A percentile compares a stretch with the other conserved stretches of the same genome.
Conservation (phyloP, 106 monocot genomes). For the Ottelia alismoides region DNA sequence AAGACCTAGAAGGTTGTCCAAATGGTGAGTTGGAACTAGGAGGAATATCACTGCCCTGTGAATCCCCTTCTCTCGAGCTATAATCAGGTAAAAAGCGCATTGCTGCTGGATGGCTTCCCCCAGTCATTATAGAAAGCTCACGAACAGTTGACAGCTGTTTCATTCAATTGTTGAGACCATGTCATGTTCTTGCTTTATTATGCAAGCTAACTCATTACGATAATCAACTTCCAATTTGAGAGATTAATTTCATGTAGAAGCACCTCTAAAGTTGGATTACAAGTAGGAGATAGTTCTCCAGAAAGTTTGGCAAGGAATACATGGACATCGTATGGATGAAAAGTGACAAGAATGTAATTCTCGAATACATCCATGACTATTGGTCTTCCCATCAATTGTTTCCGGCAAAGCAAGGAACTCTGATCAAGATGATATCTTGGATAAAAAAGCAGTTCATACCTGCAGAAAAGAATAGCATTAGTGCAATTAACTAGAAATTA, state of each 20-base stretch:
- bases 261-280: constrained; percentile 78
- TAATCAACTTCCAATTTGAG: no score
- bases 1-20: constrained; percentile 79
- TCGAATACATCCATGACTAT: constrained; percentile 94
- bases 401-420: constrained; percentile 85
- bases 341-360: constrained; percentile 87
- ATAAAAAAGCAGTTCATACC: constrained; percentile 95
- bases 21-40: constrained; percentile 22
- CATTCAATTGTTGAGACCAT: background rate
- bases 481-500: no score
- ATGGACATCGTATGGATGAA: constrained; percentile 94
- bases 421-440: constrained; percentile 99
- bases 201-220: no score
- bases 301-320: constrained; percentile 77
- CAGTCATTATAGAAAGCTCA: constrained; percentile 96
- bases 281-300: constrained; percentile 76
- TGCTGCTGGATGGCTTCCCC: constrained; percentile 83
- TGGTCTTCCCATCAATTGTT: constrained; percentile 72
- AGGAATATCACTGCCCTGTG: background rate
- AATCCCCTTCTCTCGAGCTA: constrained; percentile 25
- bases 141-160: constrained; percentile 97
- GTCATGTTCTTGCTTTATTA: no score
- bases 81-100: constrained; percentile 88
- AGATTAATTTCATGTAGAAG: no score
- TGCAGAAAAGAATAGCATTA: no score